Conservation (phyloP, 2,329 filamentous ascomycete species). For the Zelopaecilomyces penicillatus region DNA sequence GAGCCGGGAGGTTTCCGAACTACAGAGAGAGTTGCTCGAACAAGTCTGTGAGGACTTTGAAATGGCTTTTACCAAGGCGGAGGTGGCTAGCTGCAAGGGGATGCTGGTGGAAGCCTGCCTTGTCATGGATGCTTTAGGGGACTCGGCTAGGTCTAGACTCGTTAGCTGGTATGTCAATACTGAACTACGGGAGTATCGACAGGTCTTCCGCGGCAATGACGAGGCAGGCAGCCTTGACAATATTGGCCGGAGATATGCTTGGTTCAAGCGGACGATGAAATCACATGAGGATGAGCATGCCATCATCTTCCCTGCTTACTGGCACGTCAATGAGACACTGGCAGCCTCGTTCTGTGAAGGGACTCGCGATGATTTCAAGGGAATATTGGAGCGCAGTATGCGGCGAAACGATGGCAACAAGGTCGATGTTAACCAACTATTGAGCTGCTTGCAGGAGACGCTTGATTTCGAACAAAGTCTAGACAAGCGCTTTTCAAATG, state of each 20-base stretch:
- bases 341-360: constrained; percentile 92
- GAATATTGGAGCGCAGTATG: constrained; percentile 82
- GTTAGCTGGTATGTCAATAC: constrained; percentile 98
- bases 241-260: constrained; percentile 87
- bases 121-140: constrained; percentile 91
- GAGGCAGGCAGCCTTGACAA: constrained; percentile 96
- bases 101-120: constrained; percentile 79
- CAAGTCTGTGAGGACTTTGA: constrained; percentile 99
- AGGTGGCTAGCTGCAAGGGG: constrained; percentile 60
- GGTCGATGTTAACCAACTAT: constrained; percentile 79
- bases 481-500: constrained; percentile 71
- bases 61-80: constrained; percentile 82
- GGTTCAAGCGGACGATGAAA: constrained; percentile 94
- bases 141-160: constrained; percentile 71
- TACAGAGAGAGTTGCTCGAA: constrained; percentile 86
- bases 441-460: constrained; percentile 88
- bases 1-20: constrained; percentile 83
- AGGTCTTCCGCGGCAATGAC: constrained; percentile 92
- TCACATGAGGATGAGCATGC: constrained; percentile 92
- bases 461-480: constrained; percentile 92
- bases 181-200: constrained; percentile 86
- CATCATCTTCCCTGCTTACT: constrained; percentile 74
- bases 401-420: constrained; percentile 67
- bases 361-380: constrained; percentile 90
- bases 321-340: constrained; percentile 84